Conservation (phyloP, 1,284 basidiomycete genomes). For the Papiliotrema nemorosa region DNA sequence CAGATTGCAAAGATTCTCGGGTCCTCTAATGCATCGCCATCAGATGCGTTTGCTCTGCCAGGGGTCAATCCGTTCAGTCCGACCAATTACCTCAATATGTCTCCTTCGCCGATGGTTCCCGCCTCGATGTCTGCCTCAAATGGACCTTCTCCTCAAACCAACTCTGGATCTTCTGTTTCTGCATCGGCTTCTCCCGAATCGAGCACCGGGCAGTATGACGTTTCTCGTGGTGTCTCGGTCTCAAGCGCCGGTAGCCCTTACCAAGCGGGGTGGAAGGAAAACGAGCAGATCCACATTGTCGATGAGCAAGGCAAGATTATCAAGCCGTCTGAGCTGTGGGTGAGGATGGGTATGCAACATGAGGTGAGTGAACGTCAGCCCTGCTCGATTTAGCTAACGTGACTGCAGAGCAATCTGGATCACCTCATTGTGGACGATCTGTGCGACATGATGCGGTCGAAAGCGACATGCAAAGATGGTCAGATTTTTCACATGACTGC, state of each 20-base stretch:
- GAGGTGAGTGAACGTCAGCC: constrained; percentile 17
- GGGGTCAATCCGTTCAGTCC: constrained; percentile 31
- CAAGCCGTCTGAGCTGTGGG: constrained; percentile 43
- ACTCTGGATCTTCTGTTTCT: background rate
- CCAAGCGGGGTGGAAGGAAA: background rate
- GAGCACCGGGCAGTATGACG: background rate
- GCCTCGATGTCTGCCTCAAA: constrained; percentile 15
- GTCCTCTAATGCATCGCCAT: constrained; percentile 15
- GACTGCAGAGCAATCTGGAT: constrained; percentile 11
- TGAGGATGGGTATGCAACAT: constrained; percentile 33
- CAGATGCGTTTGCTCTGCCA: constrained; percentile 21
- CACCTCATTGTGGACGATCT: constrained; percentile 48
- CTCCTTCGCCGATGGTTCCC: constrained; percentile 42
- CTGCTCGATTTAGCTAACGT: constrained; percentile 1
- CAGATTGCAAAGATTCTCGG: constrained; percentile 33
- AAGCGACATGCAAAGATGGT: constrained; percentile 46
- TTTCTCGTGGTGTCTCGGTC: background rate
- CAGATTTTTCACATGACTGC: constrained; percentile 7
- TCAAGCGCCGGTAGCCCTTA: background rate
- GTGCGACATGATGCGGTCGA: constrained; percentile 44
- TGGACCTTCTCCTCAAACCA: constrained; percentile 14
- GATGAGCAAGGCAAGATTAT: constrained; percentile 37
- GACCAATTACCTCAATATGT: constrained; percentile 46
- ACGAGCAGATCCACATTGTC: constrained; percentile 33
- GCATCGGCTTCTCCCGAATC: constrained; percentile 24